Conservation (phyloP, 805 yeast species). For the Candida pini region DNA sequence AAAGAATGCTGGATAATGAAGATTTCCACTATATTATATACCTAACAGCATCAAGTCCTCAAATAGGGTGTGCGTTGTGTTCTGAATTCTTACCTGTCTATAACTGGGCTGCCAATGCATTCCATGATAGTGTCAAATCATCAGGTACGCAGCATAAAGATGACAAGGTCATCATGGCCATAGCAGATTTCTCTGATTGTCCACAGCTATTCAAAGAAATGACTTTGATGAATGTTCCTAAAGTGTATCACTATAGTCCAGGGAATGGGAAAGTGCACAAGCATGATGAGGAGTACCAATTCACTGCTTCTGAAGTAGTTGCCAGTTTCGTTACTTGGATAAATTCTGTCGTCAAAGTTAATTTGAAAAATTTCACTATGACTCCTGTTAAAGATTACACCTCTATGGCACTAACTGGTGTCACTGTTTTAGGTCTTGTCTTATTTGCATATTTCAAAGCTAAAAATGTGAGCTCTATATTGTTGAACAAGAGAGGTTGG, state of each 20-base stretch:
- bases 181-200: conserved; percentile 63
- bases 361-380: conserved; percentile 26
- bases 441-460: conserved; percentile 26
- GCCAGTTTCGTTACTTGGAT: conserved; percentile 32
- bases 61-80: conserved; percentile 76
- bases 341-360: conserved; percentile 12
- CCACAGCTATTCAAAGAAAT: conserved; percentile 47
- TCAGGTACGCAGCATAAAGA: conserved; percentile 48
- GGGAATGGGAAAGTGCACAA: conserved; percentile 19
- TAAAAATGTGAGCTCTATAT: conserved; percentile 32
- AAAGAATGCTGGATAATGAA: conserved; percentile 49
- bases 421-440: conserved; percentile 30
- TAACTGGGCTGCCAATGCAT: conserved; percentile 56
- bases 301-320: conserved; percentile 37
- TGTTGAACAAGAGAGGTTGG: conserved; percentile 63
- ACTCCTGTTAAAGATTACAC: conserved; percentile 39
- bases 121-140: conserved; percentile 38
- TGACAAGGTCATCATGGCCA: conserved; percentile 59
- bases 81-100: conserved; percentile 60
- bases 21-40: conserved; percentile 63
- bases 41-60: conserved; percentile 68
- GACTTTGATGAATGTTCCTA: conserved; percentile 70
- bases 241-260: conserved; percentile 39
- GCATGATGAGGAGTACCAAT: conserved; percentile 37
- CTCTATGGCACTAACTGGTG: conserved; percentile 30